A percentile compares a stretch with the other conserved stretches of the same genome.
These are phyloP conservation scores for Suhomyces emberorum DNA, from an alignment of 805 yeast genomes.

Conservation along the genomic window DNA sequence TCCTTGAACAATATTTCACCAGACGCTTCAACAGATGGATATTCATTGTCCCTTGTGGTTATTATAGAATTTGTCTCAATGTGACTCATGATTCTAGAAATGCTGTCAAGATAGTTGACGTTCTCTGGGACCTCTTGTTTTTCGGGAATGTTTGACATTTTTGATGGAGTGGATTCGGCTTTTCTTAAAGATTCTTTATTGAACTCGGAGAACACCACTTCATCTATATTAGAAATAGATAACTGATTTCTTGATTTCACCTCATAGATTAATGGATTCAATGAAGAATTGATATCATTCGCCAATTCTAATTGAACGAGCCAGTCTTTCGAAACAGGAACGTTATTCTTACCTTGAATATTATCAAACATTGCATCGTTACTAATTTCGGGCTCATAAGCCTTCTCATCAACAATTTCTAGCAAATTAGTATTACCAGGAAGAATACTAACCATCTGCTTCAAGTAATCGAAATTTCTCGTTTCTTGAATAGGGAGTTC, in stretches of 20 bases:
- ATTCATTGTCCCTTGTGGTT: slow-evolving; percentile 21
- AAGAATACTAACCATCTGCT: slow-evolving; percentile 29
- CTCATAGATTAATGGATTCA: slow-evolving; percentile 27
- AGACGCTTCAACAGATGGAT: slow-evolving; percentile 19
- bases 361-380: slow-evolving; percentile 33
- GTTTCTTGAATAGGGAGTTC: slow-evolving; percentile 12
- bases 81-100: slow-evolving; percentile 14
- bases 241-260: slow-evolving; percentile 12
- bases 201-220: slow-evolving; percentile 46
- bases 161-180: slow-evolving; percentile 22
- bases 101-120: slow-evolving; percentile 9
- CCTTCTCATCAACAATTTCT: slow-evolving; percentile 56
- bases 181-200: slow-evolving; percentile 20
- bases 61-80: slow-evolving; percentile 23
- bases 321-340: slow-evolving; percentile 61
- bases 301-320: slow-evolving; percentile 56
- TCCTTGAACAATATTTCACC: slow-evolving; percentile 17
- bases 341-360: slow-evolving; percentile 41
- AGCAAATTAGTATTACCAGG: slow-evolving; percentile 28
- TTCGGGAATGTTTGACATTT: slow-evolving; percentile 2
- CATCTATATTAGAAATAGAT: slow-evolving; percentile 41
- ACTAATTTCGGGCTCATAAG: slow-evolving; percentile 63
- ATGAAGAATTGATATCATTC: slow-evolving; percentile 41
- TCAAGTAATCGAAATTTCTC: slow-evolving; percentile 31
- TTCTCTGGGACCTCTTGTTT: slow-evolving; percentile 5